Conservation (phyloP, 2,329 filamentous ascomycete species). For the Fusarium solani-melongenae region DNA sequence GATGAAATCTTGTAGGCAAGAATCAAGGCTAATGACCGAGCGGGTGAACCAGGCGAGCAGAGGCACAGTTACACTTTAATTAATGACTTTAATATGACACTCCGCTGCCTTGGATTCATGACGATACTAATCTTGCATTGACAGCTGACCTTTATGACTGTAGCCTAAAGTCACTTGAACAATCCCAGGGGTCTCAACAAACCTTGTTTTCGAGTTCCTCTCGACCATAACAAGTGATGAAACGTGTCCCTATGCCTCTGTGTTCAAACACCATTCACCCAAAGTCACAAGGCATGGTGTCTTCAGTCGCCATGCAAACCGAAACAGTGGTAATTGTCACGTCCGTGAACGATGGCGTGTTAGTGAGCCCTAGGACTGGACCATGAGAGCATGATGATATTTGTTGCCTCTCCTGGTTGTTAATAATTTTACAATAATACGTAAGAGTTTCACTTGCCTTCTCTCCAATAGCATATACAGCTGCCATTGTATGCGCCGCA, state of each 20-base stretch:
- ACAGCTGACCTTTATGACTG: not conserved
- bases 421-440: not conserved
- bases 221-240: not conserved
- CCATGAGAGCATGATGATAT: constrained; percentile 20
- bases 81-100: not conserved
- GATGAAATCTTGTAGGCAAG: not conserved
- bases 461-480: constrained; percentile 45
- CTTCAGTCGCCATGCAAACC: not conserved
- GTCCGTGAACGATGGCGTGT: not conserved
- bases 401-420: constrained; percentile 11
- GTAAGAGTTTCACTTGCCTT: constrained; percentile 18
- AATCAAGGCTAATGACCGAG: not conserved
- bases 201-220: not conserved
- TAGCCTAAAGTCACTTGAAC: not conserved
- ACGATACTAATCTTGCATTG: not conserved
- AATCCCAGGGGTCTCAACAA: not conserved
- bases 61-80: not conserved
- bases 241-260: not conserved
- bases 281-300: not conserved
- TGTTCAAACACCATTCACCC: no score
- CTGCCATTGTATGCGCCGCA: constrained; percentile 41
- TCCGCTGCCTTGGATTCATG: no score
- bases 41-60: not conserved
- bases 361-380: not conserved
- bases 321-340: not conserved